Evolutionary conservation across 352 stramenopile genomes (phyloP).

Genomic region (Aphanomyces astaci): DNA sequence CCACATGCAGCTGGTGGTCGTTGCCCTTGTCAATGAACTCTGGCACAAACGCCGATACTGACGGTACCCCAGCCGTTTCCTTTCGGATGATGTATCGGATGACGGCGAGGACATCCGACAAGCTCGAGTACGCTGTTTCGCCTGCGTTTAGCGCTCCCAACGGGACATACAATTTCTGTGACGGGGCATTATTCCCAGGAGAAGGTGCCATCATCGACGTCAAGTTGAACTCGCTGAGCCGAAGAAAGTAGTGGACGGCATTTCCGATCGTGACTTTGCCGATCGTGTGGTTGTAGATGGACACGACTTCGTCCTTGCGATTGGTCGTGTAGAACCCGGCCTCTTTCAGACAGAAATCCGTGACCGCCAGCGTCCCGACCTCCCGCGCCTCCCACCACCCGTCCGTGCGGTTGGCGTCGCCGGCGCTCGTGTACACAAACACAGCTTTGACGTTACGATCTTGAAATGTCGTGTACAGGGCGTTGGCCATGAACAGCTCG

Average conservation of each 20-base stretch:
- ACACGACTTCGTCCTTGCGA: background rate
- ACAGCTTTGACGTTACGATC: conserved; percentile 7
- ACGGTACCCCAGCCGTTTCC: background rate
- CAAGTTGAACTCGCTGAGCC: background rate
- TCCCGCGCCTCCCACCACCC: conserved; percentile 21
- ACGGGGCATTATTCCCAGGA: too few relatives aligned
- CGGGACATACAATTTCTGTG: background rate
- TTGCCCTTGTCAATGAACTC: background rate
- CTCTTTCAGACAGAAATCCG: background rate
- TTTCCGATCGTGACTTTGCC: background rate
- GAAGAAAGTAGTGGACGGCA: conserved; percentile 9
- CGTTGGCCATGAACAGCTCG: conserved; percentile 16
- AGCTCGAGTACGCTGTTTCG: background rate
- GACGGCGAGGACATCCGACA: background rate
- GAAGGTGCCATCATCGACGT: background rate
- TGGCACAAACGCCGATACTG: background rate
- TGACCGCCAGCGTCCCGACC: background rate
- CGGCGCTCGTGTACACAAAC: conserved; percentile 19
- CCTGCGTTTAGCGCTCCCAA: background rate
- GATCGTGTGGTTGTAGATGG: background rate
- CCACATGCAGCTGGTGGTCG: conserved; percentile 8
- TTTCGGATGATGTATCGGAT: background rate
- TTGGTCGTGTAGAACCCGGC: background rate
- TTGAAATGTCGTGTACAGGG: background rate
- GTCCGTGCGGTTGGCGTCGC: conserved; percentile 8